Evolutionary conservation across 2,329 filamentous ascomycete species (phyloP), one percentile per base, ranked within the genome.

Genomic region (Fusarium humuli): DNA sequence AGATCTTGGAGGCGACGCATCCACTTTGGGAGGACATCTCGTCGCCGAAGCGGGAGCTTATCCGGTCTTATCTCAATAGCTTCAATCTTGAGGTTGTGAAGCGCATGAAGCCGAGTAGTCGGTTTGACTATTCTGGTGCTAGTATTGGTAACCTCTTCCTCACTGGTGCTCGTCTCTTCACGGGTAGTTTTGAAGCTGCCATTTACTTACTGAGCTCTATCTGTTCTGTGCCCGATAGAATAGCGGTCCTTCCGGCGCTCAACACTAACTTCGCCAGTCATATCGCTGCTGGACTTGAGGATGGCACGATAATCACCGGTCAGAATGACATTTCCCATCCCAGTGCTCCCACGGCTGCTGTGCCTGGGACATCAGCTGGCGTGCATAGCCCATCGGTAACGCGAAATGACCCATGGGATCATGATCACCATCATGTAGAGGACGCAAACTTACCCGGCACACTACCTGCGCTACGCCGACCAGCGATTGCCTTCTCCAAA

Each of bases 241-340:
- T 96, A 8, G 87, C 90, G 0, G 94, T 98, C 1, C 88, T 98
- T 18, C 96, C 95, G 0, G 94, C 93, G 6, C 93, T 98, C 73
- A 97, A 97, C 83, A 94, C 92, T 68, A 98, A 97, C 79, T 98
- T 98, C 82, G 93, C 93, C 0, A 93, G 97, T 75, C 95, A 98
- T 80, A 98, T 98, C 72, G 94, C 92, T 8, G 95, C 94, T 3
- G 91, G 92, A 0, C 85, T 98, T 0, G 83, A 84, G 20, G 88
- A 97, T 77, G 94, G 92, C 10, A 89, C 88, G 1, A 83, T 91
- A 27, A 97, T 98, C 73, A 92, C 92, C 0, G 95, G 95, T 0
- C 96, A 98, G 78, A 98, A 98, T 78, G 92, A 93, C 76, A 97
- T 97, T 73, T 94, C 91, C 1, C 94, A 97, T 75, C 94, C 94